Evolutionary conservation across 352 stramenopile genomes (phyloP), one percentile per base, ranked within the genome.

Genomic region (Aphanomyces invadans): DNA sequence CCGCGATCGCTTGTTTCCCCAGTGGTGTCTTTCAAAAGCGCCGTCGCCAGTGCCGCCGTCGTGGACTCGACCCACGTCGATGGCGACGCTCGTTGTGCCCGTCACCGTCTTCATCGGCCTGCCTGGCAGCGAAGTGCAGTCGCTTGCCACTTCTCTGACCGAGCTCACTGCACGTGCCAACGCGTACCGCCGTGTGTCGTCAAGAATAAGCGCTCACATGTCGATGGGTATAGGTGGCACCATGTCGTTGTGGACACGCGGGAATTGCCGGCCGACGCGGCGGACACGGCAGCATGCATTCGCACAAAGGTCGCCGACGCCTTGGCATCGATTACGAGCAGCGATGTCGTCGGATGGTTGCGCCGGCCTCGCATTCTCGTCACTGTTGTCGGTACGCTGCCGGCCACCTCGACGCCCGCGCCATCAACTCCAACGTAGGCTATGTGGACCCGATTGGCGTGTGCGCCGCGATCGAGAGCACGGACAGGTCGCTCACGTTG

Each of bases 1-100:
- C 17, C 26, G 28, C 26, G 74, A 76, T 0, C 54, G 39, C 21
- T 73, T 88, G 19, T 88, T 90, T 54, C 76, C 77, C 0, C 57
- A 76, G 39, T 75, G 77, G 60, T 86, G 83, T 55, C 88, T 89
- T 25, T 77, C 80, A 4, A 86, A 85, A 45, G 82, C 86, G 5
- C 17, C 72, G 0, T 74, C 68, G 48, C 72, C 69, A 21, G 63
- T 56, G 2, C 80, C 76, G n/a, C n/a, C n/a, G n/a, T n/a, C n/a
- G n/a, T n/a, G n/a, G 0, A 78, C 76, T 0, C 65, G 88, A 0
- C 55, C 71, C 21, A 83, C 77, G 31, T 26, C 65, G 32, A 45
- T 12, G 15, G 31, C 53, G 10, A 17, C 54, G 17, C 19, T 62
- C 11, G 15, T 39, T 5, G 38, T 90, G 1, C 78, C 83, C 0